Percentiles rank a stretch among this genome's conserved stretches.
Evolutionary conservation across 768 basidiomycete species (phyloP).

Genomic region (Punctularia strigosozonata): DNA sequence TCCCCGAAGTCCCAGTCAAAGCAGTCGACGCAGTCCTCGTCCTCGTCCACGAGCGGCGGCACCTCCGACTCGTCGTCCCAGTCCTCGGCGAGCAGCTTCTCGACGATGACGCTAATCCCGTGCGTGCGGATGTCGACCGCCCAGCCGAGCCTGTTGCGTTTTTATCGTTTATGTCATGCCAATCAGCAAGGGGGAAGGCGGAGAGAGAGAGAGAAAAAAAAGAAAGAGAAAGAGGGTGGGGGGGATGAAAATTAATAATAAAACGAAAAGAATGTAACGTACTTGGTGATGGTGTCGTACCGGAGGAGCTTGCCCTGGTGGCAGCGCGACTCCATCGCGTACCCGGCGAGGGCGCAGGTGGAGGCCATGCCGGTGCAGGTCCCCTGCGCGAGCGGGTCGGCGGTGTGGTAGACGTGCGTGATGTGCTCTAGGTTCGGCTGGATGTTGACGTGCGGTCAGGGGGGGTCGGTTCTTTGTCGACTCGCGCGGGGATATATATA

Average conservation of each 20-base stretch:
- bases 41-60: conserved; percentile 38
- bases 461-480: no score
- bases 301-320: conserved; percentile 75
- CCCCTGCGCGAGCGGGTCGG: conserved; percentile 88
- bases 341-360: conserved; percentile 72
- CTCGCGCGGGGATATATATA: no score
- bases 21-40: conserved; percentile 64
- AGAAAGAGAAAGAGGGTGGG: no score
- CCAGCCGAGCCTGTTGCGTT: conserved; percentile 77
- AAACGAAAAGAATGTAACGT: no score
- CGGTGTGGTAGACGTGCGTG: conserved; percentile 87
- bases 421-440: conserved; percentile 66
- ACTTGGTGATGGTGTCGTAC: conserved; percentile 82
- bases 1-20: conserved; percentile 60
- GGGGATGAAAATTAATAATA: no score
- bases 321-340: conserved; percentile 74
- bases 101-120: conserved; percentile 56
- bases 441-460: no score
- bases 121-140: conserved; percentile 64
- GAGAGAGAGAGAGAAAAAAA: no score
- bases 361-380: conserved; percentile 69
- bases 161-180: no score
- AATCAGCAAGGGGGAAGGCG: no score
- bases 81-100: conserved; percentile 43
- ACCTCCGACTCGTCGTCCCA: conserved; percentile 34